Base-by-base conservation (phyloP, 169 alveolate genomes). In the Eimeria mitis region DNA sequence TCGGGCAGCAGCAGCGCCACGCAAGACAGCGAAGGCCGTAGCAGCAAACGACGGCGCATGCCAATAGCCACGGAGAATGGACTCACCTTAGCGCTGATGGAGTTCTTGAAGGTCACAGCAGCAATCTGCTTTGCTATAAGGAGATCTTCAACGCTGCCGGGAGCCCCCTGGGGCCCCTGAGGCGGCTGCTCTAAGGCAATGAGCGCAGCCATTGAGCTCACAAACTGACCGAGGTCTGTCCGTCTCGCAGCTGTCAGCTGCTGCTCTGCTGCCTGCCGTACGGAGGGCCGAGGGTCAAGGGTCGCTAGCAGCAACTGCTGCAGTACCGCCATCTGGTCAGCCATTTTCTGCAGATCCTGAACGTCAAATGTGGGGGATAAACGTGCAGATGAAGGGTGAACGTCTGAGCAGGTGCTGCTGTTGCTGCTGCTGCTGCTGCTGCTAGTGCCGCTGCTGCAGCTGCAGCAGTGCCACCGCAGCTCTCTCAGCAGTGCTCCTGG, bases 21-120 rank as follows among this genome's bases (percentile, higher is more conserved):
- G 25, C 37, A 88, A 88, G 70, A n/a, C 42, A 13, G 25, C 61
- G 31, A 21, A 14, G 8, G 59, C 70, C 34, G 4, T 9, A 1
- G 47, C 52, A 49, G 44, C 81, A 21, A 54, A n/a, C 42, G 61
- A 34, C 42, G 42, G 81, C 63, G 52, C 31, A 25, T 52, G 40
- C n/a, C 28, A 40, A 89, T 44, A 40, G 31, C 52, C 63, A 42
- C n/a, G 25, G n/a, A 42, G 13, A 31, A 1, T 25, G 34, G 70
- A 0, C 92, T 34, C 40, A 95, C 97, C 81, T 95, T 95, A 28
- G 97, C 97, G 70, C 97, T 95, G 87, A 95, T 90, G 76, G 95
- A 84, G 68, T 95, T 95, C 89, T 95, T 95, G 97, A 95, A 89
- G 28, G 95, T 65, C 54, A 95, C 94, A 19, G 96, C 97, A 31